Base-by-base conservation (phyloP, 1,139 yeast species). In the Williopsis jadinii region DNA sequence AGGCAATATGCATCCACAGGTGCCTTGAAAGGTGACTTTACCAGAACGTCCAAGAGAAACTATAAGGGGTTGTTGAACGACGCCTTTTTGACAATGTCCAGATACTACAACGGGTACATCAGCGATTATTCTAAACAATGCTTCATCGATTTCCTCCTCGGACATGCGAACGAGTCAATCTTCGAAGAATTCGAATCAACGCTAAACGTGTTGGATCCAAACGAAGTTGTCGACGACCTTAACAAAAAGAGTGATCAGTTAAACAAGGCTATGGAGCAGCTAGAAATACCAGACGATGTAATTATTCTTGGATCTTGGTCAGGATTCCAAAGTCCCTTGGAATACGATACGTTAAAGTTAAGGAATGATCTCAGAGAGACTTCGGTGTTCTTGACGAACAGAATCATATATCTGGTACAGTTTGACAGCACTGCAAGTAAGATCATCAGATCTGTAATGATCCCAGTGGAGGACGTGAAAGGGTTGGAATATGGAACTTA, bases 251-350 rank as follows among this genome's bases (percentile, higher is more conserved):
- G 52, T 31, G 55, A 56, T 0, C 40, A 49, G 8, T 75, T 94
- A 53, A 74, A 84, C 66, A 87, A 86, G 69, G 54, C 64, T 50
- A 78, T 94, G 39, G 86, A 75, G 46, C 70, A 72, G 15, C 95
- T 97, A 47, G 94, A 86, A 62, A 84, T 90, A 71, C 97, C 90
- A 41, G 55, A 40, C 39, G 60, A 42, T 48, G 45, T 24, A 34
- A 56, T 41, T 12, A 35, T 53, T 2, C 50, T 55, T 37, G 56
- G 53, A 2, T 50, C 55, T 2, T 54, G 56, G 56, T 43, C 45
- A 19, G 53, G 49, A 3, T 47, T 51, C 36, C 38, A 40, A 32
- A 50, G 53, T 11, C 42, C 55, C 3, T 40, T 53, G 46, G 36
- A 46, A 32, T 47, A 42, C 27, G 44, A 51, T 34, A 37, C 44